phyloP scores from a whole-genome alignment of 768 basidiomycete species.

The Mycena haematopus region DNA sequence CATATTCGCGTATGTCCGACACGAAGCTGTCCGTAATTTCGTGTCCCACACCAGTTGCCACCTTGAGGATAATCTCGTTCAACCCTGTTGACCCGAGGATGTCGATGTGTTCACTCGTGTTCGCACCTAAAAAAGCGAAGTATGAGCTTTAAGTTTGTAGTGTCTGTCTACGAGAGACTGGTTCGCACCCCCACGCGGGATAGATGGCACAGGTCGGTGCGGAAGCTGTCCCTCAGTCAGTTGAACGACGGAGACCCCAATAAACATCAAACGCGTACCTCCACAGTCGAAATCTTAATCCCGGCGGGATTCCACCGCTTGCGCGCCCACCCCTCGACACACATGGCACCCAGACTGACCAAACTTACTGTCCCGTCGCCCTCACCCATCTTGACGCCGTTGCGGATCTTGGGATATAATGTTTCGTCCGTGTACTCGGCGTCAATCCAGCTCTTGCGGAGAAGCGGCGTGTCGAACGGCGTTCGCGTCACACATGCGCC shows the following conservation, averaged over 20 bases:
- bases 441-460: constrained; percentile 84
- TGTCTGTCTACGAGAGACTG: too few species aligned
- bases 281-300: constrained; percentile 12
- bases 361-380: constrained; percentile 95
- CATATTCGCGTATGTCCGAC: constrained; percentile 81
- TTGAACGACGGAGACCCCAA: too few species aligned
- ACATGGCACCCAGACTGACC: constrained; percentile 91
- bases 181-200: constrained; percentile 90
- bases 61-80: constrained; percentile 91
- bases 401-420: constrained; percentile 65
- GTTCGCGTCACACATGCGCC: constrained; percentile 50
- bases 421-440: constrained; percentile 74
- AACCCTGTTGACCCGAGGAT: constrained; percentile 78
- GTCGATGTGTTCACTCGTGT: constrained; percentile 92
- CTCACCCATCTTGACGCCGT: constrained; percentile 93
- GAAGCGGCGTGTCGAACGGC: constrained; percentile 59
- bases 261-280: constrained; percentile 7
- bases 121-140: too few species aligned
- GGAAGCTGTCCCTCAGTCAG: constrained; percentile 56
- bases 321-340: constrained; percentile 70
- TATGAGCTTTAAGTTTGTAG: too few species aligned
- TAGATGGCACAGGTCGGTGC: constrained; percentile 40
- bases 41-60: constrained; percentile 83
- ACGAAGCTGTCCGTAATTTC: constrained; percentile 75
- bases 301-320: constrained; percentile 17